Base-by-base conservation (phyloP, 306 rosid genomes). In the Castanea sativa region DNA sequence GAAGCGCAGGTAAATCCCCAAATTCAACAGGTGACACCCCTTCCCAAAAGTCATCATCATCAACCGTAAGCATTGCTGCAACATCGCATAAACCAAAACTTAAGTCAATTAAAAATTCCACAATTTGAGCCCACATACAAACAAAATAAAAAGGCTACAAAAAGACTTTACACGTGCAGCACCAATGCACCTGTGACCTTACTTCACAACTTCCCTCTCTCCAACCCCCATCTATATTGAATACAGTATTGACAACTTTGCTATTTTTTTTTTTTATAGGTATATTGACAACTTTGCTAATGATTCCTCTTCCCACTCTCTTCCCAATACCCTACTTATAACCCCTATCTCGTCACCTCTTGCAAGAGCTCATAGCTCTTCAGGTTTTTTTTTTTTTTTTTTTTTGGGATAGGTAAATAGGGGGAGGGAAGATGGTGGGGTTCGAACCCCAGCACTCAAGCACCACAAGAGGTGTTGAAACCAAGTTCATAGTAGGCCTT, bases 21-120 rank as follows among this genome's bases (percentile, higher is more conserved):
- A 96, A 96, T 77, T 93, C 92, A 45, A 96, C 96, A 27, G 96
- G 92, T 15, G 88, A 83, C 79, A 96, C 97, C 60, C 97, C 99
- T 71, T 91, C 81, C 99, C 98, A 96, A 85, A 96, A 96, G 86
- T 93, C 97, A 41, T 96, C 86, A 70, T 91, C 97, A 4, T 90
- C 92, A 20, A 96, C 99, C 0, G 98, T 85, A 69, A 96, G 97
- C 97, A 96, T 84, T n/a, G 99, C 99, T 96, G 90, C 87, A 81
- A 73, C 75, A 86, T 78, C 79, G 78, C 64, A 23, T 82, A 27
- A 49, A 86, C 57, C 59, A 75, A 45, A 77, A 20, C 65, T 27
- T 41, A 1, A 10, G 19, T 57, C 1, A 76, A 45, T 59, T n/a
- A 35, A 76, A 29, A 32, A 63, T 15, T 5, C 69, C 69, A 63